These are phyloP conservation scores for Ceratocystis harringtonii DNA, from an alignment of 2,329 filamentous ascomycete genomes.

Conservation along the genomic window DNA sequence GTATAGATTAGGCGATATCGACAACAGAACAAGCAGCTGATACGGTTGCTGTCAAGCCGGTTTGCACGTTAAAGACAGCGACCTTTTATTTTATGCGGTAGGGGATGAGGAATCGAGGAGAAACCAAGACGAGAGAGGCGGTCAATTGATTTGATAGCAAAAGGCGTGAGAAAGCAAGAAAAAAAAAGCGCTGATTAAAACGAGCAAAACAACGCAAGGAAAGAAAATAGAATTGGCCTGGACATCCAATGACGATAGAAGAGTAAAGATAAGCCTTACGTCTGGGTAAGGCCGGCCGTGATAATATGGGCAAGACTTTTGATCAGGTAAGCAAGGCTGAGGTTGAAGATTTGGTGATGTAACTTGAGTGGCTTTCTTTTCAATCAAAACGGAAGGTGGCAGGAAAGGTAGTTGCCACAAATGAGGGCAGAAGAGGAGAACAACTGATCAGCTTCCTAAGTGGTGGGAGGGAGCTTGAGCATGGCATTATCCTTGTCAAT, in stretches of 20 bases:
- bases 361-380: not conserved
- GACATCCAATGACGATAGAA: not conserved
- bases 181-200: slow-evolving; percentile 3
- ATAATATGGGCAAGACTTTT: not conserved
- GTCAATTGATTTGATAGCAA: slow-evolving; percentile 3
- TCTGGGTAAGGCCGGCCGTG: not conserved
- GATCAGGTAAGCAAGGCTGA: slow-evolving; percentile 2
- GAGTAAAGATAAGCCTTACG: not conserved
- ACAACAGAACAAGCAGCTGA: too few relatives aligned
- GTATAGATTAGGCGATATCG: not conserved
- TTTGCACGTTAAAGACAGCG: too few relatives aligned
- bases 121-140: not conserved
- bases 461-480: not conserved
- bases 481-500: not conserved
- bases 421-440: not conserved
- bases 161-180: not conserved
- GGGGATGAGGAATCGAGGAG: not conserved
- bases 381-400: not conserved
- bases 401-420: not conserved
- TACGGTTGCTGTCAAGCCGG: too few relatives aligned
- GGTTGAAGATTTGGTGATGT: not conserved
- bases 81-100: not conserved
- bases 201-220: not conserved
- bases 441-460: not conserved
- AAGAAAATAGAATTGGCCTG: not conserved